Evolutionary conservation across 2,329 filamentous ascomycete genomes (phyloP), one percentile per base, ranked within the genome.

Genomic region (Trichophyton verrucosum): DNA sequence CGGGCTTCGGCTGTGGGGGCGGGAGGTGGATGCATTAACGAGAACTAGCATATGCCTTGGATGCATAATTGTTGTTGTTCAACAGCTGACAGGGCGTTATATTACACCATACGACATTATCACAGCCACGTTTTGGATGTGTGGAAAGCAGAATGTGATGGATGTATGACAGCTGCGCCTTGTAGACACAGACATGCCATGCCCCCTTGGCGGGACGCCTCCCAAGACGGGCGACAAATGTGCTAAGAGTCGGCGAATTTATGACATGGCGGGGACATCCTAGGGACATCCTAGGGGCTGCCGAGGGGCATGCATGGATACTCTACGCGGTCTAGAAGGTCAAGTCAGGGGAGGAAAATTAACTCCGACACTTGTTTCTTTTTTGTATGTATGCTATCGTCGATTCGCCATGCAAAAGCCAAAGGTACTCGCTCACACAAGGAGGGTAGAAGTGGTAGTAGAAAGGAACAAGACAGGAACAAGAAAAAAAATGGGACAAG

Each of bases 401-500:
- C 27, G 49, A 55, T 55, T 55, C 49, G 24, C 49, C 49, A 55
- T 55, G 49, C 49, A 55, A 33, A 55, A 27, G 24, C 49, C 24
- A 49, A 55, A 36, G 49, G n/a, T 33, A 33, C 33, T 55, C 49
- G 49, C 49, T 55, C 49, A 55, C 49, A 55, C 47, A 27, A 55
- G 24, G 49, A 33, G 33, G 49, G 30, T 33, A 33, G 47, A 20
- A 49, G 47, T 53, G 27, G 44, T 47, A 55, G 49, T 55, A 20
- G 49, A 33, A n/a, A 36, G 49, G 24, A 36, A 7, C 33, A 36
- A 36, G 33, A 36, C 9, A 36, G 6, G 33, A 36, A 8, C 7
- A 36, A 36, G 24, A 27, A 27, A 27, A 5, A 27, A 27, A 27
- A 27, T 27, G 24, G 24, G 24, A 55, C 13, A 44, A 15, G 13